These are phyloP conservation scores for Saccharomyces jurei DNA, from an alignment of 805 yeast species.

Conservation along the genomic window DNA sequence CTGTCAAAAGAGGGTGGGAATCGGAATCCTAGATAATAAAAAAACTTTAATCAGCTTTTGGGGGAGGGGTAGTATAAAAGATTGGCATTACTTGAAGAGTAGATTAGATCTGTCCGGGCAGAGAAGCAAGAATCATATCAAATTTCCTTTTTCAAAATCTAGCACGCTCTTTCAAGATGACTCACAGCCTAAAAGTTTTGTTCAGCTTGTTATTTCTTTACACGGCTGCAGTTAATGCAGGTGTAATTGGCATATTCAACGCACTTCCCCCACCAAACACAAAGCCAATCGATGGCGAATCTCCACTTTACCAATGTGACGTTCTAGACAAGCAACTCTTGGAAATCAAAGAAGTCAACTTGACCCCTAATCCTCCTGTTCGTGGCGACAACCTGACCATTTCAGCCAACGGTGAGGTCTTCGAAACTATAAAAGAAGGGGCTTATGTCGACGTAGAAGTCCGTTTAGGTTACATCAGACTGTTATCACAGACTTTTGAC, in stretches of 20 bases:
- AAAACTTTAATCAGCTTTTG: not conserved
- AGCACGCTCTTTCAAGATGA: not conserved
- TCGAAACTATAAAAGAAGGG: constrained; percentile 59
- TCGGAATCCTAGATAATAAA: not conserved
- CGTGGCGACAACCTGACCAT: constrained; percentile 81
- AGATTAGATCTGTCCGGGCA: not conserved
- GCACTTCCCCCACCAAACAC: constrained; percentile 10
- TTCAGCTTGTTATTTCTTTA: not conserved
- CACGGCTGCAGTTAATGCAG: constrained; percentile 4
- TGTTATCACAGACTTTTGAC: constrained; percentile 85
- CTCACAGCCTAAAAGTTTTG: not conserved
- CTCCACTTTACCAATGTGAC: constrained; percentile 80
- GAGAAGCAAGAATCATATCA: not conserved
- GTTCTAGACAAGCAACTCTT: constrained; percentile 53
- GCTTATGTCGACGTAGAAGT: constrained; percentile 94
- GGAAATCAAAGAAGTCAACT: constrained; percentile 46
- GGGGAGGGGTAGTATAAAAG: not conserved
- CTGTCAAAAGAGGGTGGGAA: not conserved
- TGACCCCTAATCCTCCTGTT: constrained; percentile 82
- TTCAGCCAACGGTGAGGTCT: constrained; percentile 59
- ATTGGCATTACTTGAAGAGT: not conserved
- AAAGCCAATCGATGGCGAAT: constrained; percentile 81
- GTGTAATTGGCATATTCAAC: constrained; percentile 7
- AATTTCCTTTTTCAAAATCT: not conserved
- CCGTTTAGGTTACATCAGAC: constrained; percentile 81